Evolutionary conservation across 805 yeast genomes (phyloP), one percentile per base, ranked within the genome.

Genomic region (Ogataea trehaloabstinens): DNA sequence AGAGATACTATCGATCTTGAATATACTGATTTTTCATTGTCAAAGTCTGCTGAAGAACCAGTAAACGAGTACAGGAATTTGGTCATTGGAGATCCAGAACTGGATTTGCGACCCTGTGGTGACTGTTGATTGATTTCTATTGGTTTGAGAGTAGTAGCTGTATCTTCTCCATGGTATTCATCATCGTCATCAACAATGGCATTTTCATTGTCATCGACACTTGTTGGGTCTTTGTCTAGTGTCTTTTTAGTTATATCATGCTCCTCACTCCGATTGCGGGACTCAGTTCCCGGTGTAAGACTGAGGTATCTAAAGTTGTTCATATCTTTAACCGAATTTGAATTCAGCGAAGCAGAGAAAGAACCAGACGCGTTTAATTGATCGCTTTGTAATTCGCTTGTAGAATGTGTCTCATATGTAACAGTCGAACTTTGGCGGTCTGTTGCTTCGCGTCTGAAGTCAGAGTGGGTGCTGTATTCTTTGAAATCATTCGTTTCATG

Each of bases 41-140:
- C 69, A 32, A 58, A 56, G 40, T 63, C 68, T 1, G 59, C 55
- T 8, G 58, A 48, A 7, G 58, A 46, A 2, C 65, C 68, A 4
- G 57, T 54, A 40, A 62, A 62, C 5, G 68, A 60, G 37, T 46
- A 57, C 13, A 54, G 42, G 41, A 46, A 56, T 13, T 40, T 42
- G 15, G 49, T 25, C 31, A 41, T 29, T 25, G 53, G 47, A 2
- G 48, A 41, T n/a, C 22, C 29, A 4, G 49, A 40, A 2, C 34
- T 35, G 8, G 12, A 16, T 15, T 30, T 30, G n/a, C 19, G 33
- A 18, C 17, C 21, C 24, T 13, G 31, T 34, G 16, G 31, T 30
- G 15, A 32, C 19, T 38, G 34, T 6, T 15, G 19, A n/a, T 19
- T 37, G 30, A 55, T 53, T 22, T 53, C 50, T 17, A 55, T 53